These are phyloP conservation scores for Lactarius evosmus DNA, from an alignment of 768 basidiomycete species.

Conservation along the genomic window DNA sequence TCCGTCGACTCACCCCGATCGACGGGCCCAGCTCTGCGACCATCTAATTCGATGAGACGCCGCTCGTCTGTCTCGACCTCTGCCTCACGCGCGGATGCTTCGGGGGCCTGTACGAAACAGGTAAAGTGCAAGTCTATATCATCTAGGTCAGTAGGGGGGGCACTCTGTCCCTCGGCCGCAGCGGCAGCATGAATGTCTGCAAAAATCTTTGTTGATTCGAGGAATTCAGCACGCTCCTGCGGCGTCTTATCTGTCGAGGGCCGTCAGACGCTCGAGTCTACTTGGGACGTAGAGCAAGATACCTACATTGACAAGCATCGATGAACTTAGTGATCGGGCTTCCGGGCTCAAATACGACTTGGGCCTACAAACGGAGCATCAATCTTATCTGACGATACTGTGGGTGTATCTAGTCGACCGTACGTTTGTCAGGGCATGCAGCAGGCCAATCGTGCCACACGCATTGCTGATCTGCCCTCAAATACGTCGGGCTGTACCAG, in stretches of 20 bases:
- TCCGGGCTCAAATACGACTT: conserved; percentile 51
- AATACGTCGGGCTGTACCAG: neutral
- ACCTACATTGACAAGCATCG: conserved; percentile 54
- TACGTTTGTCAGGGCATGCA: conserved; percentile 67
- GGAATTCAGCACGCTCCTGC: conserved; percentile 65
- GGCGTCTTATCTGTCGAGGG: conserved; percentile 56
- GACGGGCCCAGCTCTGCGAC: conserved; percentile 70
- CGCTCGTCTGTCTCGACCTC: conserved; percentile 28
- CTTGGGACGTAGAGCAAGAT: neutral
- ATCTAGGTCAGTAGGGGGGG: conserved; percentile 56
- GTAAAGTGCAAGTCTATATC: conserved; percentile 84
- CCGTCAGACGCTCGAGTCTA: neutral
- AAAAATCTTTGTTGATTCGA: conserved; percentile 76
- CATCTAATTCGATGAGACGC: conserved; percentile 82
- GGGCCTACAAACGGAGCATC: conserved; percentile 37
- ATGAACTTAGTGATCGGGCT: conserved; percentile 68
- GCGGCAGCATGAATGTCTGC: conserved; percentile 71
- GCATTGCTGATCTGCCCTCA: conserved; percentile 34
- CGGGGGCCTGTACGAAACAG: conserved; percentile 73
- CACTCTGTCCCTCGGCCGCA: conserved; percentile 66
- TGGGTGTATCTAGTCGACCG: conserved; percentile 29
- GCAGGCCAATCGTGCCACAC: conserved; percentile 34
- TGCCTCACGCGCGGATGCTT: conserved; percentile 36
- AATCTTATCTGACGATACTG: neutral
- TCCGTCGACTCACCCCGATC: conserved; percentile 67